These are phyloP conservation scores for Pseudozyma sp. DNA, from an alignment of 1,284 basidiomycete species.

Conservation along the genomic window DNA sequence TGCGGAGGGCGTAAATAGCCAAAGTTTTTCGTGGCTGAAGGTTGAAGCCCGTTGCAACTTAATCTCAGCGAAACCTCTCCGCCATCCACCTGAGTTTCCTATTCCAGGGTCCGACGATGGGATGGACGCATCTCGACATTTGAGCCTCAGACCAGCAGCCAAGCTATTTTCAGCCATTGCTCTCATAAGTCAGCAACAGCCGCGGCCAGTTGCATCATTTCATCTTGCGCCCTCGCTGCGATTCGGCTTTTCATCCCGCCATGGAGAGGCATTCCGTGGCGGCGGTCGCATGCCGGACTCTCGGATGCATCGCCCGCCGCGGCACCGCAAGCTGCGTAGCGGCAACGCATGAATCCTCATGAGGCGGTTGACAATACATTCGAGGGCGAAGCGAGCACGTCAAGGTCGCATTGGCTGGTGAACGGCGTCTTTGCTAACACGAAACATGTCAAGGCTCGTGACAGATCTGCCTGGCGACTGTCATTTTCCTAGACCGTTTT, in stretches of 20 bases:
- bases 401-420: no score
- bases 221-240: no score
- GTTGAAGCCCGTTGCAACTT: not conserved
- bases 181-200: no score
- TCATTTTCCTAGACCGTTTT: not conserved
- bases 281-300: no score
- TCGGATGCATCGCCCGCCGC: not conserved
- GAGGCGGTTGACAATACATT: no score
- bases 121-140: not conserved
- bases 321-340: not conserved
- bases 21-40: not conserved
- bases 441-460: conserved; percentile 5
- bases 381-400: not conserved
- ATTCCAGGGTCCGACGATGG: not conserved
- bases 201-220: no score
- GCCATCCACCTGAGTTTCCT: conserved; percentile 2
- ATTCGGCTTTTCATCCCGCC: no score
- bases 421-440: not conserved
- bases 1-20: not conserved
- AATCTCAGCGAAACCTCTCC: conserved; percentile 11
- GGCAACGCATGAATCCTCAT: no score
- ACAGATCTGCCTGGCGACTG: not conserved
- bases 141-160: not conserved
- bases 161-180: no score
- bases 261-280: no score